These are phyloP conservation scores for Amoebophrya sp. DNA, from an alignment of 169 alveolate species.

Conservation along the genomic window DNA sequence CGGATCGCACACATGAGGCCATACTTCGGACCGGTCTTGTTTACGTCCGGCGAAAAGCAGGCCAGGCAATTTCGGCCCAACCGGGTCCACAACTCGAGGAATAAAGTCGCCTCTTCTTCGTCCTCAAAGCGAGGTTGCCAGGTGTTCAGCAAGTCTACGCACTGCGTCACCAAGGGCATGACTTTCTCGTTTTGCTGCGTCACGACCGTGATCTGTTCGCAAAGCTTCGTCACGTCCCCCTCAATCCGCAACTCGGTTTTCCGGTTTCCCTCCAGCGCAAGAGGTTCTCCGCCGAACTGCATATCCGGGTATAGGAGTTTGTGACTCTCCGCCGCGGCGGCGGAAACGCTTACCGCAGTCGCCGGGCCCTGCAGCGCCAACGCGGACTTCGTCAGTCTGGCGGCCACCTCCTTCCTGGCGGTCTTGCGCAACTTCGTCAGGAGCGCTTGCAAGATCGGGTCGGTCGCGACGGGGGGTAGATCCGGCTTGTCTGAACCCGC, in stretches of 20 bases:
- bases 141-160: conserved; percentile 30
- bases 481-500: neutral
- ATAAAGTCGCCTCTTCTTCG: conserved; percentile 35
- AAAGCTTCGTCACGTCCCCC: neutral
- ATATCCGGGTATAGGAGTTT: neutral
- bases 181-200: conserved; percentile 27
- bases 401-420: neutral
- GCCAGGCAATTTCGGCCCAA: conserved; percentile 43
- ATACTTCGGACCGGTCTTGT: conserved; percentile 37
- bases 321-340: neutral
- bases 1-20: conserved; percentile 44
- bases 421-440: neutral
- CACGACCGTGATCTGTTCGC: neutral
- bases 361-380: neutral
- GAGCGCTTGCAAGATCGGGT: neutral
- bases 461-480: neutral
- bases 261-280: neutral
- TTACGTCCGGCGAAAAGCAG: neutral
- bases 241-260: neutral
- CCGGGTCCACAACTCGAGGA: conserved; percentile 44
- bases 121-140: conserved; percentile 39
- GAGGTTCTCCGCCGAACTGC: neutral
- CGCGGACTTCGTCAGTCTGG: neutral
- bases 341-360: neutral
- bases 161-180: conserved; percentile 31